These are phyloP conservation scores for Pestalotiopsis sp. DNA, from an alignment of 2,329 filamentous ascomycete species.

Conservation along the genomic window DNA sequence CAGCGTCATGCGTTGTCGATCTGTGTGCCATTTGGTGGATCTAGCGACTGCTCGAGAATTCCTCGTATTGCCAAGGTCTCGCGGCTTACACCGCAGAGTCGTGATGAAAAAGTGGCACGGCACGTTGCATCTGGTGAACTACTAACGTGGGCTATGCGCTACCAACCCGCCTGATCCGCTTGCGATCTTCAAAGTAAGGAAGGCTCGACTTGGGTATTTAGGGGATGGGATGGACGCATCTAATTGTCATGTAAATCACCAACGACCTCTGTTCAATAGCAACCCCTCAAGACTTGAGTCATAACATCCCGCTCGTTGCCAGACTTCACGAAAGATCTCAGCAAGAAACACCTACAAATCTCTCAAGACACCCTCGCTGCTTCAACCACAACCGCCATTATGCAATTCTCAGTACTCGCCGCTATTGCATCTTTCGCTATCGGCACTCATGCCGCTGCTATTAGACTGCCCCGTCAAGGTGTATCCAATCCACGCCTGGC, in stretches of 20 bases:
- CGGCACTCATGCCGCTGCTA: constrained; percentile 6
- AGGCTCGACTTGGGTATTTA: neutral
- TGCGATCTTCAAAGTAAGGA: neutral
- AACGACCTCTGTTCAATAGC: neutral
- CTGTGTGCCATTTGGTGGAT: neutral
- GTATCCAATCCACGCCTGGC: constrained; percentile 14
- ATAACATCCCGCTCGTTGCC: neutral
- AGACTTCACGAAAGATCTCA: neutral
- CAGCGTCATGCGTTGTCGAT: neutral
- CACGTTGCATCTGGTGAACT: neutral
- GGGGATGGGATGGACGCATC: neutral
- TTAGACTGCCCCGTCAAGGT: constrained; percentile 11
- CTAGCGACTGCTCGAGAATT: neutral
- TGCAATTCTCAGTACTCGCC: constrained; percentile 7
- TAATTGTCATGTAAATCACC: neutral
- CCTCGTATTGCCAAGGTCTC: neutral
- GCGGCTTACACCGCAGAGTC: neutral
- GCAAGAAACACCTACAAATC: neutral
- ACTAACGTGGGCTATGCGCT: neutral
- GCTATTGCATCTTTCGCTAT: constrained; percentile 1
- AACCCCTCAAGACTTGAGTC: neutral
- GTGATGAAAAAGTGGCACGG: neutral
- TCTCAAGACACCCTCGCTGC: neutral
- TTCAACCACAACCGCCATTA: neutral
- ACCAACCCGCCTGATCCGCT: neutral